Evolutionary conservation across 2,329 filamentous ascomycete species (phyloP), one percentile per base, ranked within the genome.

Genomic region (Apiospora malaysiana): DNA sequence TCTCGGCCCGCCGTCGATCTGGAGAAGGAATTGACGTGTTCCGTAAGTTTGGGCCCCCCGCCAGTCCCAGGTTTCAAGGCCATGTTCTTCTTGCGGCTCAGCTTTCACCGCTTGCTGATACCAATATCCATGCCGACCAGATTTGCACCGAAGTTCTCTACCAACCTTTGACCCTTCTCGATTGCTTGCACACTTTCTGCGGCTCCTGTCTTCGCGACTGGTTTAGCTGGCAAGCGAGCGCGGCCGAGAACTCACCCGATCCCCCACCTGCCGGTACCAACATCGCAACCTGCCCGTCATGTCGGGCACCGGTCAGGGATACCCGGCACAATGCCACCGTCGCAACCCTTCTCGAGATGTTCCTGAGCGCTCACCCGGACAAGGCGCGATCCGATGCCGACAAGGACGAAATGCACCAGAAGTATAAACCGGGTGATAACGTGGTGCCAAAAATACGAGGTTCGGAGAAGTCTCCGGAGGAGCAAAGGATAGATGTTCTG

Each of bases 91-190:
- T 68, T 27, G 18, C 66, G 25, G 25, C 56, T 63, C 32, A 63
- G 25, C 43, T 67, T 43, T 67, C 65, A 46, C 65, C 66, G 40
- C 66, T 47, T 42, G 68, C 51, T 68, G 49, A 70, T 69, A 70
- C 70, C 70, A 32, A 70, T 49, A 65, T 68, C 47, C 63, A 51
- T 42, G 14, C 45, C n/a, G 32, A 71, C 14, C 76, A 98, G 95
- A 99, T 99, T 78, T 99, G 96, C 86, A 97, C 95, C 76, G 96
- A 98, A 82, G 89, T 97, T 74, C 90, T 97, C 73, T 97, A 94
- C 83, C 93, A 97, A 81, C 94, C 95, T 45, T 88, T 97, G 74
- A 97, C 94, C 40, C 90, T 97, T 68, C 93, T 97, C 81, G 94
- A 97, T 85, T 97, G 94, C 80, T 89, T 97, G 63, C 94, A 97